These are phyloP conservation scores for Aspergillus taichungensis DNA, from an alignment of 495 filamentous ascomycete species.

Conservation along the genomic window DNA sequence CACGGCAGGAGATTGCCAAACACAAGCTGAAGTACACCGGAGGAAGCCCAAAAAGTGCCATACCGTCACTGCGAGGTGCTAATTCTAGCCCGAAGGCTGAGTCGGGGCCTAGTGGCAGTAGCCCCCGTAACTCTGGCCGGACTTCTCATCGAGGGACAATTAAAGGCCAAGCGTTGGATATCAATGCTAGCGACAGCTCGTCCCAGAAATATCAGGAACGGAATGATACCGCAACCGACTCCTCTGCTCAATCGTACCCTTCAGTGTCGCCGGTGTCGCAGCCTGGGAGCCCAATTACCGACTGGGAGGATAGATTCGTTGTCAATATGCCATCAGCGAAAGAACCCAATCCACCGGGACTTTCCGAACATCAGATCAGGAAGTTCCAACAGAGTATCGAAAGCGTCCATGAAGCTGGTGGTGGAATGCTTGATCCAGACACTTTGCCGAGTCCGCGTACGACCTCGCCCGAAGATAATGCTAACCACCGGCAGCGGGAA, in stretches of 20 bases:
- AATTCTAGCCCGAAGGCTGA: constrained; percentile 20
- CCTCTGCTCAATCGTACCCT: constrained; percentile 20
- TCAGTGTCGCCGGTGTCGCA: constrained; percentile 30
- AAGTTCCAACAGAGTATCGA: constrained; percentile 36
- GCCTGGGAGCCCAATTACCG: constrained; percentile 23
- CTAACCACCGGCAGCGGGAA: neutral
- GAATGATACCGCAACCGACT: constrained; percentile 19
- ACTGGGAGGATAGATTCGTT: constrained; percentile 40
- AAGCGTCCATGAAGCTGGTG: constrained; percentile 20
- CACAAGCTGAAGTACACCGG: constrained; percentile 10
- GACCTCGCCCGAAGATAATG: constrained; percentile 18
- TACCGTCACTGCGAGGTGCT: constrained; percentile 11
- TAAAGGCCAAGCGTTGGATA: constrained; percentile 17
- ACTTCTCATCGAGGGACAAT: constrained; percentile 15
- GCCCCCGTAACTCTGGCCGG: constrained; percentile 1
- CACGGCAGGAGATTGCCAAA: constrained; percentile 12
- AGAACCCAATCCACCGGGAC: constrained; percentile 34
- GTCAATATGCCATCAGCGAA: constrained; percentile 40
- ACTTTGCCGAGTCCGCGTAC: constrained; percentile 25
- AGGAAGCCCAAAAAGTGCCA: constrained; percentile 8
- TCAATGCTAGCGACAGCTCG: constrained; percentile 10
- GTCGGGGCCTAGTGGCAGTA: constrained; percentile 18
- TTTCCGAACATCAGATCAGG: constrained; percentile 32
- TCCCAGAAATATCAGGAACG: constrained; percentile 11
- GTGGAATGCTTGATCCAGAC: constrained; percentile 23